Evolutionary conservation across 441 rosid genomes (phyloP), one percentile per base, ranked within the genome.

Genomic region (Brassica balearica): DNA sequence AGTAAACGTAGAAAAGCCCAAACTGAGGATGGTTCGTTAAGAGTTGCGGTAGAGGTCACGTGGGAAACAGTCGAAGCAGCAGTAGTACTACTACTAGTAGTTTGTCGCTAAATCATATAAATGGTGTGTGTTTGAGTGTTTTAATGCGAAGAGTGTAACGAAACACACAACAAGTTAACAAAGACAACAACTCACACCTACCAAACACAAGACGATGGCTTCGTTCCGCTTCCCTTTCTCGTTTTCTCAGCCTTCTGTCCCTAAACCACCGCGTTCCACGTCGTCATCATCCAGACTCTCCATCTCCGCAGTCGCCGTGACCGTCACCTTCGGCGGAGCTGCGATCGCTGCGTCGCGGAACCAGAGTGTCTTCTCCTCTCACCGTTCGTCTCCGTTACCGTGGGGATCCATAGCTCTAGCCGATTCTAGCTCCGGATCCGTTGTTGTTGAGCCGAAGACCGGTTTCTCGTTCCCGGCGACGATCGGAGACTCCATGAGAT

Each of bases 181-280:
- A 4, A 29, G 34, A 29, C 34, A 29, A 29, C 34, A 29, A 29
- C 59, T 1, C 68, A 66, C 64, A 36, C 78, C 11, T 12, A n/a
- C 60, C 56, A 48, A 48, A 19, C 14, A 11, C 12, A 51, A 72
- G 60, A 61, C 70, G 27, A 93, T 91, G 92, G 88, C 83, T 71
- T 90, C 94, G 11, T 81, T 94, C 60, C 90, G 96, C 63, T 91
- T 91, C 79, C 98, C 98, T 8, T 91, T 90, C 92, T 91, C 78
- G 88, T 88, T 91, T 82, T 86, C 92, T 88, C 97, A 85, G 88
- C 90, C 92, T 38, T 43, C 70, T 4, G 69, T 36, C 75, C 82
- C 81, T 15, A 61, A 51, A 46, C 80, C 75, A 22, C 82, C 80
- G 70, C 66, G 7, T 68, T 6, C 56, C 56, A 48, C 53, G 53